Evolutionary conservation across 257 asterid species (phyloP).

Genomic region (Solanum raphanifolium): DNA sequence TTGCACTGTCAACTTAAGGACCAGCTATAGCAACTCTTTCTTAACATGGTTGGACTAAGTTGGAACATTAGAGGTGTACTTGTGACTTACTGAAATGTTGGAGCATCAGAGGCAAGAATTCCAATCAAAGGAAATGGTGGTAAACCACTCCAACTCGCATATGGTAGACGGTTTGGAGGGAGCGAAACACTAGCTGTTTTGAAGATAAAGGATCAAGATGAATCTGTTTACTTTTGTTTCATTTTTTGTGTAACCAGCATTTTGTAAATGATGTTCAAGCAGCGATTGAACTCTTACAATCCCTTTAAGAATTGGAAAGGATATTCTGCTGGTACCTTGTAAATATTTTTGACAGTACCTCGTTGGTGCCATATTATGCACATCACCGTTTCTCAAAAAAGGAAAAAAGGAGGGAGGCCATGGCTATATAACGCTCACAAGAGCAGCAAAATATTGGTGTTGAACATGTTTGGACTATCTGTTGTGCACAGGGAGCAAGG

Average conservation of each 20-base stretch:
- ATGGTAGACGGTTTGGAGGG: background rate
- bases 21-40: background rate
- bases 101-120: background rate
- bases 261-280: background rate
- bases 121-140: background rate
- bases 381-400: background rate
- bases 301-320: background rate
- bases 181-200: background rate
- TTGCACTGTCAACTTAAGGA: background rate
- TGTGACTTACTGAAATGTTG: background rate
- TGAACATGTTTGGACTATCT: background rate
- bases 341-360: background rate
- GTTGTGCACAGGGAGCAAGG: background rate
- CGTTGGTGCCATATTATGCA: background rate
- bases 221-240: background rate
- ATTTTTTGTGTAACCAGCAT: background rate
- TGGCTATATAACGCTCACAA: background rate
- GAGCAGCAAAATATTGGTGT: background rate
- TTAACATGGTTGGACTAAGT: background rate
- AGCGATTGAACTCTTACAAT: background rate
- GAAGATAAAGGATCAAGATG: background rate
- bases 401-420: background rate
- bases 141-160: background rate
- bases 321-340: background rate
- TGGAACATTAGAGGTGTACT: background rate